These are phyloP conservation scores for Eleusine indica DNA, from an alignment of 176 grass and related monocot species.

Conservation along the genomic window DNA sequence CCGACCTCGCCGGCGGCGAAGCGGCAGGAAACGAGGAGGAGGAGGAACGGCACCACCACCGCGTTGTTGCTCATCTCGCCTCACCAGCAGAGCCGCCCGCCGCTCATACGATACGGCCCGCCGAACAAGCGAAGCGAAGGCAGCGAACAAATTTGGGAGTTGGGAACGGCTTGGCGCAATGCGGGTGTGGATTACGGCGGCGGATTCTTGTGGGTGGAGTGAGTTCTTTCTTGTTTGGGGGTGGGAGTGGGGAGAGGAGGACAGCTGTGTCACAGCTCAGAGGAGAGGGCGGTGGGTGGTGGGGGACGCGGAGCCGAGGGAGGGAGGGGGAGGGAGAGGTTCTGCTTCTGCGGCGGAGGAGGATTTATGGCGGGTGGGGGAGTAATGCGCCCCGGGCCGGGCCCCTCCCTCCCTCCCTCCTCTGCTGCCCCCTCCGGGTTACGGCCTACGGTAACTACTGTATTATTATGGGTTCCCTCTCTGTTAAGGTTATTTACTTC, in stretches of 20 bases:
- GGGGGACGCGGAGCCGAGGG: constrained; percentile 39
- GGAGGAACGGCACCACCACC: neutral
- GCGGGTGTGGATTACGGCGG: constrained; percentile 31
- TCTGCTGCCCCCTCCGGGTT: neutral
- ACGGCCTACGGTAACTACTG: neutral
- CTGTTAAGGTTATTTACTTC: too few relatives aligned
- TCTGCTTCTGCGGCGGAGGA: constrained; percentile 27
- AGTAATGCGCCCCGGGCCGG: constrained; percentile 31
- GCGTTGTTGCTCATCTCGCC: constrained; percentile 25
- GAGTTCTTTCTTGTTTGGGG: neutral
- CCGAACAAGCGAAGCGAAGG: neutral
- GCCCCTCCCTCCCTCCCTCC: neutral
- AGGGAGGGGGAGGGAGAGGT: constrained; percentile 33
- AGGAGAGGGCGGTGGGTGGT: neutral
- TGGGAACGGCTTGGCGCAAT: neutral
- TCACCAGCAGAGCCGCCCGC: neutral
- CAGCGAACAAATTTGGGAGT: neutral
- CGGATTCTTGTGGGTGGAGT: neutral
- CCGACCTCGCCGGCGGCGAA: constrained; percentile 43
- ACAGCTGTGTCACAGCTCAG: constrained; percentile 65
- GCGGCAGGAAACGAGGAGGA: constrained; percentile 13
- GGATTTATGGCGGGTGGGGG: constrained; percentile 44
- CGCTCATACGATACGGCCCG: neutral
- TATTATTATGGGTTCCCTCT: too few relatives aligned
- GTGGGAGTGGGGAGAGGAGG: constrained; percentile 49